Percentiles rank a stretch among this genome's conserved stretches.
Evolutionary conservation across 441 rosid genomes (phyloP).

Genomic region (Kokia cookei): DNA sequence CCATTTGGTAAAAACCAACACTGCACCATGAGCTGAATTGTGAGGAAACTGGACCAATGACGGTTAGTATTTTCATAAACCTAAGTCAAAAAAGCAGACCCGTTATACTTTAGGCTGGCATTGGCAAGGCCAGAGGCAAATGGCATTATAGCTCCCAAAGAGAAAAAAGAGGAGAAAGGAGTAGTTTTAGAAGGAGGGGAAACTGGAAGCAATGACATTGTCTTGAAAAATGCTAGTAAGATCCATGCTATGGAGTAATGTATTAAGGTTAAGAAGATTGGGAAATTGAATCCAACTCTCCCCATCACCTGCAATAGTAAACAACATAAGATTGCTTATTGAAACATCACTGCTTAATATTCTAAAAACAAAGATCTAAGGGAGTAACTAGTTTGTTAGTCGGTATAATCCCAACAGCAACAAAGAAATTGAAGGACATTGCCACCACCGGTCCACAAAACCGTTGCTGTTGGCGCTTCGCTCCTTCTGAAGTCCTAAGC

Average conservation of each 20-base stretch:
- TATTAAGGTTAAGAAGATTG: slow-evolving; percentile 77
- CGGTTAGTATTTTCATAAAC: background rate
- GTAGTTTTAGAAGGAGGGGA: slow-evolving; percentile 80
- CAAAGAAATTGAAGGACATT: slow-evolving; percentile 84
- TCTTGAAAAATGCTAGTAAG: slow-evolving; percentile 68
- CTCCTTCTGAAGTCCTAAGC: slow-evolving; percentile 77
- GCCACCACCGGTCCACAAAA: slow-evolving; percentile 77
- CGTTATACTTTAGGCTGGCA: slow-evolving; percentile 82
- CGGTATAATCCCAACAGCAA: slow-evolving; percentile 79
- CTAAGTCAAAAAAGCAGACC: slow-evolving; percentile 27
- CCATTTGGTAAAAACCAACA: slow-evolving; percentile 97
- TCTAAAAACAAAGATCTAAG: background rate
- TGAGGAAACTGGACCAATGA: background rate
- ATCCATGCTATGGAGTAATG: slow-evolving; percentile 79
- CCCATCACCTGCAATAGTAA: slow-evolving; percentile 64
- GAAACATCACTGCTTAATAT: background rate
- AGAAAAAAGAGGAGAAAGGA: slow-evolving; percentile 68
- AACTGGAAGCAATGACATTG: slow-evolving; percentile 68
- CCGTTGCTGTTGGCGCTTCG: slow-evolving; percentile 80
- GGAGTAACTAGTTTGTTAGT: slow-evolving; percentile 67
- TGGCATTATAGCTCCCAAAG: slow-evolving; percentile 83
- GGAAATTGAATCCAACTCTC: slow-evolving; percentile 73
- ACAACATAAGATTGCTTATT: background rate
- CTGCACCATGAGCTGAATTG: slow-evolving; percentile 31
- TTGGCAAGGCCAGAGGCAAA: slow-evolving; percentile 95